These are phyloP conservation scores for Botrytis pseudocinerea DNA, from an alignment of 2,329 filamentous ascomycete genomes.

Conservation along the genomic window DNA sequence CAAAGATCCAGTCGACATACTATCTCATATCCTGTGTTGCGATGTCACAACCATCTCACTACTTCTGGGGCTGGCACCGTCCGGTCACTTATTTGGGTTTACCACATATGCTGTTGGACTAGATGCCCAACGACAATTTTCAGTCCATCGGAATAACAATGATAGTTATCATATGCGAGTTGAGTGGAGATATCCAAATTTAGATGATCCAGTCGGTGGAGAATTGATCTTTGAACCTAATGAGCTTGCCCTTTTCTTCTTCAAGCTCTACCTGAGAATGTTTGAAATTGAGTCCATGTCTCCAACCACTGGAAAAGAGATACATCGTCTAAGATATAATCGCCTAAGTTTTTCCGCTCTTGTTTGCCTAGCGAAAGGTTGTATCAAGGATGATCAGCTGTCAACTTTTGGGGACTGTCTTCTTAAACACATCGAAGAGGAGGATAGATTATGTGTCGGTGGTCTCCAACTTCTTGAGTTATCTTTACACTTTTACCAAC, in stretches of 20 bases:
- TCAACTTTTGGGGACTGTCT: not conserved
- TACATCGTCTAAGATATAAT: not conserved
- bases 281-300: not conserved
- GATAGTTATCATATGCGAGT: slow-evolving; percentile 1
- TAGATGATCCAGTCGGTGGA: not conserved
- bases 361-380: slow-evolving; percentile 5
- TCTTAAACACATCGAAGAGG: not conserved
- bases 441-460: not conserved
- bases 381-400: not conserved
- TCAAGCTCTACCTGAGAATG: slow-evolving; percentile 5
- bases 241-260: slow-evolving; percentile 6
- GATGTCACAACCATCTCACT: slow-evolving; percentile 25
- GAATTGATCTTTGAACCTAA: not conserved
- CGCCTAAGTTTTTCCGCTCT: slow-evolving; percentile 4
- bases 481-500: not conserved
- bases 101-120: not conserved
- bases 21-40: slow-evolving; percentile 5
- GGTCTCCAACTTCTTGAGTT: not conserved
- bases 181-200: slow-evolving; percentile 2
- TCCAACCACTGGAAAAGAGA: too few relatives aligned
- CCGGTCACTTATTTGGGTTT: not conserved
- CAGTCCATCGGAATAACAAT: not conserved
- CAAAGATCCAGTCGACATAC: not conserved
- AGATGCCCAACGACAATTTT: not conserved
- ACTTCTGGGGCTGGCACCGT: slow-evolving; percentile 21